Conservation (phyloP, 371 early-diverging fungal genomes). For the Rhizomucor pusillus region DNA sequence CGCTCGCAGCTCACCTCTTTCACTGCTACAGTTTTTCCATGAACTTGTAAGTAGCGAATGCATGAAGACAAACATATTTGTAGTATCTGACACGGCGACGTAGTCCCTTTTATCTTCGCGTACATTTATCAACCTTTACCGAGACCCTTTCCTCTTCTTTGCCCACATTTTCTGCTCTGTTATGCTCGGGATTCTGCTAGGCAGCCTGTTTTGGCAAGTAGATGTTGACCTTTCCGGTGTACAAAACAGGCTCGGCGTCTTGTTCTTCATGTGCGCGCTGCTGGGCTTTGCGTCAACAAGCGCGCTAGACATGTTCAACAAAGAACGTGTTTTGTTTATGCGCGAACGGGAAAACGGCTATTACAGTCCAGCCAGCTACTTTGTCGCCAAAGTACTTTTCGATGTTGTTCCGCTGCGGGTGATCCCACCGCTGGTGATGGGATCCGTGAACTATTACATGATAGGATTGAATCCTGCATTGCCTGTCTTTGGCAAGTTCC, state of each 20-base stretch:
- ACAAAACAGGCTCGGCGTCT: constrained; percentile 78
- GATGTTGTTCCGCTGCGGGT: constrained; percentile 81
- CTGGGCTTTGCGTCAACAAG: constrained; percentile 77
- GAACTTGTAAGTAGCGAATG: constrained; percentile 42
- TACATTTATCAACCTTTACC: constrained; percentile 46
- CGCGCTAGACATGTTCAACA: constrained; percentile 67
- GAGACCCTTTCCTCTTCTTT: constrained; percentile 45
- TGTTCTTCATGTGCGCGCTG: constrained; percentile 83
- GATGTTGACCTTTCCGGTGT: constrained; percentile 77
- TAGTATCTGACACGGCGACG: not conserved
- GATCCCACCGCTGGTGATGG: constrained; percentile 83
- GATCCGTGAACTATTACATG: constrained; percentile 81
- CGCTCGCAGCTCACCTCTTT: constrained; percentile 71
- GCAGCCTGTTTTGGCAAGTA: constrained; percentile 78
- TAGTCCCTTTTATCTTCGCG: constrained; percentile 43
- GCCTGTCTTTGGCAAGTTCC: constrained; percentile 70
- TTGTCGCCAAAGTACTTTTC: constrained; percentile 73
- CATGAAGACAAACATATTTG: too few relatives aligned
- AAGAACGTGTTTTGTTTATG: constrained; percentile 72
- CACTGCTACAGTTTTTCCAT: constrained; percentile 44
- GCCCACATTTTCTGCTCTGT: constrained; percentile 37
- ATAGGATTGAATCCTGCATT: constrained; percentile 65
- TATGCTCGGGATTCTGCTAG: constrained; percentile 55
- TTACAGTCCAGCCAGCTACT: constrained; percentile 73
- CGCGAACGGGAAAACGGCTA: constrained; percentile 84